phyloP scores from a whole-genome alignment of 1,284 basidiomycete genomes.

The Irpex sp. region DNA sequence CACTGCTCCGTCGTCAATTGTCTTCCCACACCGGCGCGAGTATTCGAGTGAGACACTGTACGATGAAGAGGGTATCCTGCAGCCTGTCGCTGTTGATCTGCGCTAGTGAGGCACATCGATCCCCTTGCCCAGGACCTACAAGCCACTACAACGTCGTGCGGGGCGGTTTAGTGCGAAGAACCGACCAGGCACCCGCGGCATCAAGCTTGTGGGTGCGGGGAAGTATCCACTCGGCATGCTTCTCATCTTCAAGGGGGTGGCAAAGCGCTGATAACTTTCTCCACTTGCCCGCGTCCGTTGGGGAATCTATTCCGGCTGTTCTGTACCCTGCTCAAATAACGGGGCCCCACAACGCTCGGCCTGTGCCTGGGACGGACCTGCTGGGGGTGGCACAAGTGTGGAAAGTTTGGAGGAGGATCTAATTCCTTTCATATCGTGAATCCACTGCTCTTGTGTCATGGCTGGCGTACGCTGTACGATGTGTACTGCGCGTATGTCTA shows the following conservation, averaged over 20 bases:
- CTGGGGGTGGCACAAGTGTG: background rate
- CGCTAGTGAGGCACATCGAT: no score
- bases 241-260: no score
- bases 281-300: background rate
- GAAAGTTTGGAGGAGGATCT: background rate
- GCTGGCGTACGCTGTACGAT: background rate
- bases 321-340: background rate
- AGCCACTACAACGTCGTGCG: background rate
- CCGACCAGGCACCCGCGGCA: background rate
- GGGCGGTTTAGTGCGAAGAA: background rate
- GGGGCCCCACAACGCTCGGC: background rate
- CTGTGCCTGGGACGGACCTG: background rate
- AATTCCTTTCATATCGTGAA: background rate
- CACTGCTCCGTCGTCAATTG: no score
- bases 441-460: background rate
- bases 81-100: no score
- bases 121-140: no score
- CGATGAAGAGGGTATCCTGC: no score
- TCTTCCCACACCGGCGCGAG: no score
- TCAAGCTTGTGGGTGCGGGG: background rate
- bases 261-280: background rate
- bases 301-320: background rate
- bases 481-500: background rate
- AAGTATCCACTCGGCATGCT: background rate
- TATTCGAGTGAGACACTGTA: no score